These are phyloP conservation scores for Glycine latifolia DNA, from an alignment of 306 rosid genomes.

Conservation along the genomic window DNA sequence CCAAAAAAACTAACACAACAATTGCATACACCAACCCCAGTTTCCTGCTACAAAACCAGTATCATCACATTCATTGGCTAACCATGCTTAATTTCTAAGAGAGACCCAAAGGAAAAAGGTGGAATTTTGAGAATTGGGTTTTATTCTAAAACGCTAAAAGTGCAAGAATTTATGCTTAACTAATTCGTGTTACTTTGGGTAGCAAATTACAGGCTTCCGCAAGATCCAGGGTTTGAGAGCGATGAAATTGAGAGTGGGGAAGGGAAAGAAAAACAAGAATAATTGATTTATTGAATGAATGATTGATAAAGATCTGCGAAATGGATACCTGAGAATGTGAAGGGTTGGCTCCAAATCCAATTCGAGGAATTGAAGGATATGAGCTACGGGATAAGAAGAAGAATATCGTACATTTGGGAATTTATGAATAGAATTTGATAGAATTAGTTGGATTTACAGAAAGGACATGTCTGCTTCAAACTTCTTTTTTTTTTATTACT, in stretches of 20 bases:
- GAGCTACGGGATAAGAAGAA: background rate
- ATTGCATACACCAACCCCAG: background rate
- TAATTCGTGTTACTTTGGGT: no score
- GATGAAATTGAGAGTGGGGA: background rate
- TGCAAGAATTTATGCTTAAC: background rate
- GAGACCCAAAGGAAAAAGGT: constrained; percentile 14
- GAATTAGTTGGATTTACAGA: constrained; percentile 4
- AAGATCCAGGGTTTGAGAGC: no score
- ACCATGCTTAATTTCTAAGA: constrained; percentile 7
- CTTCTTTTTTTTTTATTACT: background rate
- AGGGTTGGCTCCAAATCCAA: constrained; percentile 3
- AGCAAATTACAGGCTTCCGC: background rate
- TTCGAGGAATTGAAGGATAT: background rate
- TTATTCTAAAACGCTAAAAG: background rate
- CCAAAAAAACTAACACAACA: constrained; percentile 10
- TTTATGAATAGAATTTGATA: background rate
- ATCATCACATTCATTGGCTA: constrained; percentile 42
- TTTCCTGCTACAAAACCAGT: constrained; percentile 47
- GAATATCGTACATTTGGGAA: background rate
- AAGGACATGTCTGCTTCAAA: constrained; percentile 6
- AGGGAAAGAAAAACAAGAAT: background rate
- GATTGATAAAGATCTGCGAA: constrained; percentile 19
- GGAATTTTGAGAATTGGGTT: background rate
- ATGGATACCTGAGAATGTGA: constrained; percentile 18
- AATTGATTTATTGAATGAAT: no score